Evolutionary conservation across 257 asterid species (phyloP).

Genomic region (Osmanthus fragrans): DNA sequence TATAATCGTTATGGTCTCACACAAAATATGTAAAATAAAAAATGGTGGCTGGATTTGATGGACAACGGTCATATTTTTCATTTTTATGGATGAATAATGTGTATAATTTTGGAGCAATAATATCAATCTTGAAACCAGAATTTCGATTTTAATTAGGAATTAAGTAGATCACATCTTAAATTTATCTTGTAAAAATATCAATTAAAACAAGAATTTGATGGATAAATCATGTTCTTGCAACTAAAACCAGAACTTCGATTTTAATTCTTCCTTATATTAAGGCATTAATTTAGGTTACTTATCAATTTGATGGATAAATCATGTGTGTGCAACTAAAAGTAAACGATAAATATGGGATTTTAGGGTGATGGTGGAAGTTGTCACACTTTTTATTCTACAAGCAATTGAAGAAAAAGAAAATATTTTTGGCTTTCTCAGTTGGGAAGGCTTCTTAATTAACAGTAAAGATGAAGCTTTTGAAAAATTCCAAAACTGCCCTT

Average conservation of each 20-base stretch:
- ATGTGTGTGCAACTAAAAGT: not conserved
- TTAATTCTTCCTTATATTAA: not conserved
- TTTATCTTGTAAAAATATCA: not conserved
- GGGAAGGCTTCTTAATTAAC: not conserved
- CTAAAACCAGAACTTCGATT: not conserved
- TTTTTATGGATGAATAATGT: no score
- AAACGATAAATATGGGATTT: not conserved
- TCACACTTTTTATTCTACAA: not conserved
- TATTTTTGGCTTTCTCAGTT: not conserved
- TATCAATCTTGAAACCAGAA: not conserved
- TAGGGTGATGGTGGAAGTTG: not conserved
- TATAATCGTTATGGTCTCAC: no score
- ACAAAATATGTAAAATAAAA: no score
- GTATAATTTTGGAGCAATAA: no score
- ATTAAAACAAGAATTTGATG: not conserved
- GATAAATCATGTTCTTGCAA: no score
- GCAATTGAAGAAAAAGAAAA: not conserved
- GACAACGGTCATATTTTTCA: no score
- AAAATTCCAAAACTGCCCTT: conserved; percentile 34
- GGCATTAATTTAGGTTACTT: not conserved
- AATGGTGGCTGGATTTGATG: no score
- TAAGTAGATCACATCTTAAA: not conserved
- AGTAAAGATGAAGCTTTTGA: conserved; percentile 35
- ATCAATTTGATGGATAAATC: not conserved
- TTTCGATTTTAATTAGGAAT: not conserved